These are phyloP conservation scores for Hydrangea macrophylla DNA, from an alignment of 148 eudicot genomes.

Conservation along the genomic window DNA sequence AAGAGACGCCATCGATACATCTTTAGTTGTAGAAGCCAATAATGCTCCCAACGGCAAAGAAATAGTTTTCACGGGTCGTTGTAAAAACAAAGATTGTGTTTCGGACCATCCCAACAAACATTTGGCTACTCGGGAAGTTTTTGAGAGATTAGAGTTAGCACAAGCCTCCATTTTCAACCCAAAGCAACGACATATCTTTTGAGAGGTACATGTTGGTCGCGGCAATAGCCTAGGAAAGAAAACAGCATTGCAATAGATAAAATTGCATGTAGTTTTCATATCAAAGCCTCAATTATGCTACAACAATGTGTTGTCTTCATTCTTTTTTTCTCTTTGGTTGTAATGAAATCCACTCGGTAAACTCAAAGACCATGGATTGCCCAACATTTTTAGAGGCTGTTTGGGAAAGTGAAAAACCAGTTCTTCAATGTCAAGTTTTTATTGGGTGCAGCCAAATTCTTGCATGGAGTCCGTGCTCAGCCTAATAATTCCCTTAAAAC, in stretches of 20 bases:
- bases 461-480: too few relatives aligned
- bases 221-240: constrained; percentile 49
- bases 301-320: too few relatives aligned
- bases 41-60: constrained; percentile 47
- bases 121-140: constrained; percentile 31
- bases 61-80: constrained; percentile 26
- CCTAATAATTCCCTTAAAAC: too few relatives aligned
- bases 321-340: too few relatives aligned
- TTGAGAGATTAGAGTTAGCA: constrained; percentile 27
- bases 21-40: constrained; percentile 49
- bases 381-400: background rate
- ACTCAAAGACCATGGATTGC: background rate
- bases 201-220: constrained; percentile 37
- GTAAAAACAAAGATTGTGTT: constrained; percentile 25
- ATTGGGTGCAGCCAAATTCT: too few relatives aligned
- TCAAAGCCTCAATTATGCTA: background rate
- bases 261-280: background rate
- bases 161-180: constrained; percentile 42
- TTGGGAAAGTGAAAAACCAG: background rate
- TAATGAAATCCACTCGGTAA: background rate
- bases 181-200: constrained; percentile 34
- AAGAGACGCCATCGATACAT: constrained; percentile 31
- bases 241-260: constrained; percentile 5
- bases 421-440: too few relatives aligned
- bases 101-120: constrained; percentile 34